Evolutionary conservation across 257 asterid species (phyloP), one percentile per base, ranked within the genome.

Genomic region (Orobanche coerulescens): DNA sequence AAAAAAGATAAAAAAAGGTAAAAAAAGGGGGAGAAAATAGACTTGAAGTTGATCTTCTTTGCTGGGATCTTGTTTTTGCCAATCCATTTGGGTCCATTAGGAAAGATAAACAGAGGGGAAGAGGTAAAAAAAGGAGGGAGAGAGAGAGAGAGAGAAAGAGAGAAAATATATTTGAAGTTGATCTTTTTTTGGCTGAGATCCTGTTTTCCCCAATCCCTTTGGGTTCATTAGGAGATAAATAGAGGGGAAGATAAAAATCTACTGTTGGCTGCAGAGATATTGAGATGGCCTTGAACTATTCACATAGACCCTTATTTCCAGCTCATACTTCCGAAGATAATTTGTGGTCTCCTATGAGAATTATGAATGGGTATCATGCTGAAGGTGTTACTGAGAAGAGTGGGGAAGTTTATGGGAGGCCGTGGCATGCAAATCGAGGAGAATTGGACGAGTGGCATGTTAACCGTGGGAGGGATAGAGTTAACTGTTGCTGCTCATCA

Each of bases 221-320:
- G 1, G 20, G 25, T 15, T n/a, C n/a, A n/a, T n/a, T n/a, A 34
- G 46, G 14, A 11, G 56, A 31, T n/a, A 34, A 30, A 20, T 55
- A 42, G 13, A 50, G 25, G 24, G 26, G 47, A 43, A 12, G 0
- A 22, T 22, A 44, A 15, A 19, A 16, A 67, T 64, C 68, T 70
- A 37, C 72, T 59, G 26, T 66, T 72, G 66, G 62, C 53, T 57
- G 28, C 50, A 66, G 83, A 77, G 83, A 71, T 68, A 71, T 72
- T 76, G 82, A 75, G 75, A 91, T 91, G 98, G 96, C 95, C 58
- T 81, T 88, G 91, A 91, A 91, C 74, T 91, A 71, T 77, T 82
- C 94, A 0, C 95, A 81, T 64, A 66, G 85, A 55, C 90, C 86
- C 0, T 12, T 82, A 23, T 76, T 77, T 43, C 81, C 94, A 4